Evolutionary conservation across 805 yeast genomes (phyloP).

Genomic region (Starmera dryadoides): DNA sequence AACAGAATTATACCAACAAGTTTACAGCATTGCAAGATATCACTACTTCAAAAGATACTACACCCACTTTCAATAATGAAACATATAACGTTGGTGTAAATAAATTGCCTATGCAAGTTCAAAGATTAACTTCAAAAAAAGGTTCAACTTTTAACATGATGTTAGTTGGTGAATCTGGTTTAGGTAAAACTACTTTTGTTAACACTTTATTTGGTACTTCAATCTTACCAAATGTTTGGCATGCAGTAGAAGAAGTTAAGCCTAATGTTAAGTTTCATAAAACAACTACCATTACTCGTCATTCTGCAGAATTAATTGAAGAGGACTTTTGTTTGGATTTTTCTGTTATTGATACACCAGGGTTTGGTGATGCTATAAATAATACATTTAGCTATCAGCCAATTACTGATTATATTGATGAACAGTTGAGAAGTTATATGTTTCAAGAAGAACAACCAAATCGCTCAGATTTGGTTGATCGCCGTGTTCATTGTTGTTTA

Average conservation of each 20-base stretch:
- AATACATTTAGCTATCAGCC: conserved; percentile 63
- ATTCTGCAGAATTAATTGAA: conserved; percentile 51
- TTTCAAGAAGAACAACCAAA: conserved; percentile 75
- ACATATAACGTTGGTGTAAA: conserved; percentile 18
- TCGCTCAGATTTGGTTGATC: conserved; percentile 45
- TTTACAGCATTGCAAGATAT: neutral
- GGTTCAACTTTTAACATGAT: conserved; percentile 77
- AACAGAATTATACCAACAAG: neutral
- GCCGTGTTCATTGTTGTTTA: conserved; percentile 77
- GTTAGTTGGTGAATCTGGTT: conserved; percentile 83
- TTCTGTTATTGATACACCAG: conserved; percentile 67
- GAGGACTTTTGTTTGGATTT: conserved; percentile 51
- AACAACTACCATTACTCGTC: conserved; percentile 25
- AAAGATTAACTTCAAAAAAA: conserved; percentile 28
- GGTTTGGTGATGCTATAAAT: conserved; percentile 67
- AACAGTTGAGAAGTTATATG: conserved; percentile 60
- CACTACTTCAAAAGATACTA: neutral
- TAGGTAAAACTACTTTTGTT: conserved; percentile 76
- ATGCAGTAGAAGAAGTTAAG: conserved; percentile 29
- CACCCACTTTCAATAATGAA: neutral
- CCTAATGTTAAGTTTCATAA: conserved; percentile 30
- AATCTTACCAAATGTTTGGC: conserved; percentile 33
- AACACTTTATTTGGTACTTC: conserved; percentile 67
- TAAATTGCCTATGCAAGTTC: conserved; percentile 22
- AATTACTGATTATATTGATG: conserved; percentile 67